These are phyloP conservation scores for Phoma sp. DNA, from an alignment of 2,329 filamentous ascomycete species.

Conservation along the genomic window DNA sequence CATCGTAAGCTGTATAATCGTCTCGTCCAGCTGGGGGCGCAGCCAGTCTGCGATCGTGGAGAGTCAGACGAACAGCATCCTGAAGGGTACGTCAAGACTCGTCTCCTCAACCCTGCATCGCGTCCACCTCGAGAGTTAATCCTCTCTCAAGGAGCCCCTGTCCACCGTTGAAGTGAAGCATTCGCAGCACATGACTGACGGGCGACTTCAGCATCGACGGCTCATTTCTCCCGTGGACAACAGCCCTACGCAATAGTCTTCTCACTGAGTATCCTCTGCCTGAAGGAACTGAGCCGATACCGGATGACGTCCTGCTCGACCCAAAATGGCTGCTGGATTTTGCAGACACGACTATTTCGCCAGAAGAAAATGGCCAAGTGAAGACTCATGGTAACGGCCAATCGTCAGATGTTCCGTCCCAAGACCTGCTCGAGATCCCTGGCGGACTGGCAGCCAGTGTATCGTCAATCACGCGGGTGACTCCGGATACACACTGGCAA, in stretches of 20 bases:
- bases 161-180: background rate
- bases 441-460: constrained; percentile 64
- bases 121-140: too few species aligned
- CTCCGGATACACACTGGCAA: constrained; percentile 82
- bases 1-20: constrained; percentile 86
- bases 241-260: constrained; percentile 69
- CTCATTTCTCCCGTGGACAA: constrained; percentile 78
- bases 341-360: constrained; percentile 24
- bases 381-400: constrained; percentile 5
- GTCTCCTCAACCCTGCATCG: background rate
- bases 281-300: constrained; percentile 69
- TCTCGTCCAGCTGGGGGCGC: constrained; percentile 80
- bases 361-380: background rate
- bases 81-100: constrained; percentile 72
- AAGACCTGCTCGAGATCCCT: constrained; percentile 63
- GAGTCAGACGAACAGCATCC: constrained; percentile 94
- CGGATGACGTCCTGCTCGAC: constrained; percentile 74
- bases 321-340: constrained; percentile 71
- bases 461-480: constrained; percentile 72
- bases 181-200: background rate
- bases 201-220: constrained; percentile 71
- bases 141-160: too few species aligned
- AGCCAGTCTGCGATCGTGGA: constrained; percentile 74
- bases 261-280: constrained; percentile 73
- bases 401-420: constrained; percentile 38